Evolutionary conservation across 257 asterid species (phyloP), one percentile per base, ranked within the genome.

Genomic region (Nicotiana sylvestris): DNA sequence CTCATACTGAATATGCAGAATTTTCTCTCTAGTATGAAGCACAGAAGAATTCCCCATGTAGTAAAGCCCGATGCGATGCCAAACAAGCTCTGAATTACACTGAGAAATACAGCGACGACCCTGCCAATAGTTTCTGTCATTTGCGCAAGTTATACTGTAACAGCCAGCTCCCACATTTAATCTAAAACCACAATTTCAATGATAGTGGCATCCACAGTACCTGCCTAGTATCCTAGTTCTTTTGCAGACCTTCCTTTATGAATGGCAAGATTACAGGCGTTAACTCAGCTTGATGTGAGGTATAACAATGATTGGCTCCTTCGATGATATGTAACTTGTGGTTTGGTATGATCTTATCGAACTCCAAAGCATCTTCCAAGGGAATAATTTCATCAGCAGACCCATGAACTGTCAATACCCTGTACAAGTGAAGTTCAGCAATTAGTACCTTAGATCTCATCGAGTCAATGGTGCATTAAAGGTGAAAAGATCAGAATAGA

Each of bases 381-480:
- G 91, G 93, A 68, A 91, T 87, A 18, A 89, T 33, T 74, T 85
- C 90, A 74, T 93, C 98, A 3, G 81, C 91, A 7, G 95, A 89
- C 51, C 98, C 98, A 70, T 93, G 98, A 55, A 92, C 91, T 0
- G 95, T 91, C 82, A 91, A 81, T 57, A 93, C 94, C 90, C 98
- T 92, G 85, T 33, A 66, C 17, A 85, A 32, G 58, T 76, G 33
- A 67, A 74, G 18, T n/a, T 32, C 77, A 65, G 25, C 58, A 60
- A 3, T 55, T 80, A 9, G 72, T 61, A 43, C 64, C 39, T 43
- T 21, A 61, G 11, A 60, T 62, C 1, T 9, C 27, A 76, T 51
- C 64, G 53, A 76, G 46, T 76, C 64, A 25, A 4, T 51, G 65
- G 53, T 29, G 65, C 16, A 76, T 29, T 27, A 15, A 49, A 76